Conservation (phyloP, 306 rosid species). For the Lathyrus sativus region DNA sequence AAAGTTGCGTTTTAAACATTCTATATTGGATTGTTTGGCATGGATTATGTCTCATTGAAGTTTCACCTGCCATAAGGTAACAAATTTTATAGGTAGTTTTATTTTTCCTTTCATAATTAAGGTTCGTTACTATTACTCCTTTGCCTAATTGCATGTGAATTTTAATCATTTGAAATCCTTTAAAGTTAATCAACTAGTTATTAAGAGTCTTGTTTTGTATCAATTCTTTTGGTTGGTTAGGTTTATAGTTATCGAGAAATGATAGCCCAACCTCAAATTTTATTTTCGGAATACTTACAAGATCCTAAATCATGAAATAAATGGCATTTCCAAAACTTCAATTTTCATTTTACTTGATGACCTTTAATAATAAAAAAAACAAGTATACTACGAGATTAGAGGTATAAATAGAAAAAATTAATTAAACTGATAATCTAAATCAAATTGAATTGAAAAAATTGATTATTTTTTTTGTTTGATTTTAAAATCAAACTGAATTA, state of each 20-base stretch:
- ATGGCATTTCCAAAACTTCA: not conserved
- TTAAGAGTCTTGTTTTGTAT: conserved; percentile 4
- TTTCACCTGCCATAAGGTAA: conserved; percentile 42
- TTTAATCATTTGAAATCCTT: conserved; percentile 17
- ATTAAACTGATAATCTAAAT: too few relatives aligned
- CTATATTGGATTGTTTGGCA: conserved; percentile 38
- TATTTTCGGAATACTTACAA: not conserved
- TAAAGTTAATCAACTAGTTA: not conserved
- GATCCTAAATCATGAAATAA: not conserved
- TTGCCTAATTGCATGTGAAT: conserved; percentile 18
- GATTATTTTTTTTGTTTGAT: too few relatives aligned
- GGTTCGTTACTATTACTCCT: not conserved
- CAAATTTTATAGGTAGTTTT: conserved; percentile 34
- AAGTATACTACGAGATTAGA: too few relatives aligned
- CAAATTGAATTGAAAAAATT: too few relatives aligned
- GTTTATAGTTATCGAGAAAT: conserved; percentile 6
- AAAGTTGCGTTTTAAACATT: conserved; percentile 38
- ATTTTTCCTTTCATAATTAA: conserved; percentile 8
- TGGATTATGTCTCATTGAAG: conserved; percentile 41
- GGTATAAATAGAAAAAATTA: too few relatives aligned
- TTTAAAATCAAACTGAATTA: too few relatives aligned
- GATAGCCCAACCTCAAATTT: not conserved
- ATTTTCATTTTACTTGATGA: not conserved
- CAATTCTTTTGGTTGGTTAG: not conserved
- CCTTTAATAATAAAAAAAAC: too few relatives aligned